Base-by-base conservation (phyloP, 495 filamentous ascomycete genomes). In the Pseudotulostoma volvatum region DNA sequence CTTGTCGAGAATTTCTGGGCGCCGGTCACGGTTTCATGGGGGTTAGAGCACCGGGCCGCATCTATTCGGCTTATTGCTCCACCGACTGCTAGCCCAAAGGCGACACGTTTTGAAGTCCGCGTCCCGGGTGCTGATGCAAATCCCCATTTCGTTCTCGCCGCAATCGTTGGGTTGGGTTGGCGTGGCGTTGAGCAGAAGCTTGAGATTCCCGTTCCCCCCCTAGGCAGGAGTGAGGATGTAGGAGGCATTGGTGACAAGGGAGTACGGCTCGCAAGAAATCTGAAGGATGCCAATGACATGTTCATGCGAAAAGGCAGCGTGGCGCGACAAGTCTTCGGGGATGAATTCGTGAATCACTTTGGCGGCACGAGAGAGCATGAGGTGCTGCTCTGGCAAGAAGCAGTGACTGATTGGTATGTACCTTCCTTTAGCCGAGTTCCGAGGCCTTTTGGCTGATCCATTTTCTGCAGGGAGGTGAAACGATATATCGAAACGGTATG, bases 1-100 rank as follows among this genome's bases (percentile, higher is more conserved):
- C 69, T 97, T 1, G 90, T 97, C 8, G 90, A 97, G 66, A 96
- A 96, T 54, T 95, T 93, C 61, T 96, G 92, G 92, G 90, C 90
- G 0, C 90, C 90, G 0, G 88, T 97, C 4, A 95, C 86, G 0
- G 90, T 95, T 1, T 92, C 82, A 1, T 97, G 90, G 92, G 90
- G 92, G 1, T 56, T 95, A 5, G 90, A 96, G 55, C 90, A 97
- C 48, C 81, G 90, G 30, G 85, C 85, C 1, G 90, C 90, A 0
- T 92, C 82, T 0, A 81, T 97, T 39, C 71, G 92, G 4, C 54
- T 97, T 16, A 95, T 96, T 47, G 71, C 79, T 0, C 90, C 90
- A 7, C 90, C 90, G 1, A 84, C 82, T 0, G 68, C 77, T 21
- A 82, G 79, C 42, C 64, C 81, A 0, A 82, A 82, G 44, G 82